These are phyloP conservation scores for Apophysomyces elegans DNA, from an alignment of 371 early-diverging fungal species.

Conservation along the genomic window DNA sequence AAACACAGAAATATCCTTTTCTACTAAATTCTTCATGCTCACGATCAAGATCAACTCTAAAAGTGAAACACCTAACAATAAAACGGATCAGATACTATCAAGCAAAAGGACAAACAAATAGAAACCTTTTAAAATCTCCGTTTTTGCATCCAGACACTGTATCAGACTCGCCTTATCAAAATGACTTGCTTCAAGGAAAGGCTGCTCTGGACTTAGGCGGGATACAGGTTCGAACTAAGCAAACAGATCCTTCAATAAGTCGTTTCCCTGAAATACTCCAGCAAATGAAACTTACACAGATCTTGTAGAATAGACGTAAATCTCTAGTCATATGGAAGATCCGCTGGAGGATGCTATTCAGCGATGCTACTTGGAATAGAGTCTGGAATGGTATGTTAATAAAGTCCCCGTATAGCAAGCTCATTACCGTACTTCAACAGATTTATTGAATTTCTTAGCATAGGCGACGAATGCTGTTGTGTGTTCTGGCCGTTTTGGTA, in stretches of 20 bases:
- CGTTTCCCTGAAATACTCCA: background rate
- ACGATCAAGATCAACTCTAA: conserved; percentile 84
- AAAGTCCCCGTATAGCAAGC: background rate
- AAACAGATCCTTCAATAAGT: background rate
- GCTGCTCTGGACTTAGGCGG: conserved; percentile 40
- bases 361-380: conserved; percentile 56
- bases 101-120: conserved; percentile 3
- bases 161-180: conserved; percentile 51
- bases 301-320: conserved; percentile 60
- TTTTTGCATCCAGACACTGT: conserved; percentile 64
- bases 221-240: conserved; percentile 63
- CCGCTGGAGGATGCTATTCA: conserved; percentile 53
- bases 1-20: conserved; percentile 68
- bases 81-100: background rate
- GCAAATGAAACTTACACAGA: conserved; percentile 54
- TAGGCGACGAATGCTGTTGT: conserved; percentile 17
- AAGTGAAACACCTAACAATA: conserved; percentile 63
- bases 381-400: background rate
- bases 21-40: conserved; percentile 74
- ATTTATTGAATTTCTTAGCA: conserved; percentile 34
- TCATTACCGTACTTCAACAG: conserved; percentile 27
- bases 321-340: conserved; percentile 69
- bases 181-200: conserved; percentile 46
- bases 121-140: conserved; percentile 64
- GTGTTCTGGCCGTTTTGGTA: conserved; percentile 24